A percentile compares a stretch with the other conserved stretches of the same genome.
Conservation (phyloP, 352 stramenopile genomes). For the Plasmopara muralis region DNA sequence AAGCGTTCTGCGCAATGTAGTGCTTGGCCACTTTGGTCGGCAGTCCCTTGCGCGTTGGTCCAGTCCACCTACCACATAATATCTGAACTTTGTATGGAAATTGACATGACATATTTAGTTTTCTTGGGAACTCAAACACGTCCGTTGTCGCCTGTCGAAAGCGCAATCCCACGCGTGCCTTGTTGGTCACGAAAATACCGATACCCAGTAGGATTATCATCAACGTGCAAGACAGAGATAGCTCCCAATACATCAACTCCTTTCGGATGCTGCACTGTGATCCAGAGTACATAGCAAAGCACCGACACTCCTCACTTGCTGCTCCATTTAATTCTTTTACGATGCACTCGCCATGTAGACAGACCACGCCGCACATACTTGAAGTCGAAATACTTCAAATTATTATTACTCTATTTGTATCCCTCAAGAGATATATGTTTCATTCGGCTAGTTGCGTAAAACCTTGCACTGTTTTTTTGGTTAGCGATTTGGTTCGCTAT, state of each 20-base stretch:
- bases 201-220: conserved; percentile 34
- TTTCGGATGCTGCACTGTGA: conserved; percentile 39
- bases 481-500: no score
- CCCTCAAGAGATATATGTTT: no score
- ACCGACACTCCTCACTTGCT: conserved; percentile 28
- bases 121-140: conserved; percentile 45
- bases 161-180: conserved; percentile 22
- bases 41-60: conserved; percentile 25
- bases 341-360: conserved; percentile 45
- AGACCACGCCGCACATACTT: conserved; percentile 49
- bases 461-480: no score
- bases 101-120: conserved; percentile 6
- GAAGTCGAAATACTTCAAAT: neutral
- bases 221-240: conserved; percentile 34
- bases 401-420: no score
- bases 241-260: conserved; percentile 42
- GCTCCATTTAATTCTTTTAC: conserved; percentile 12
- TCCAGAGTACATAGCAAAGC: conserved; percentile 39
- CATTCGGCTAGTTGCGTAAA: no score
- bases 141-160: conserved; percentile 29
- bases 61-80: conserved; percentile 32
- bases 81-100: conserved; percentile 7
- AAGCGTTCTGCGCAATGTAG: conserved; percentile 23
- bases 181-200: conserved; percentile 23
- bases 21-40: conserved; percentile 15